These are phyloP conservation scores for Chlamydomonas sp. DNA, from an alignment of 139 green algal species.

Conservation along the genomic window DNA sequence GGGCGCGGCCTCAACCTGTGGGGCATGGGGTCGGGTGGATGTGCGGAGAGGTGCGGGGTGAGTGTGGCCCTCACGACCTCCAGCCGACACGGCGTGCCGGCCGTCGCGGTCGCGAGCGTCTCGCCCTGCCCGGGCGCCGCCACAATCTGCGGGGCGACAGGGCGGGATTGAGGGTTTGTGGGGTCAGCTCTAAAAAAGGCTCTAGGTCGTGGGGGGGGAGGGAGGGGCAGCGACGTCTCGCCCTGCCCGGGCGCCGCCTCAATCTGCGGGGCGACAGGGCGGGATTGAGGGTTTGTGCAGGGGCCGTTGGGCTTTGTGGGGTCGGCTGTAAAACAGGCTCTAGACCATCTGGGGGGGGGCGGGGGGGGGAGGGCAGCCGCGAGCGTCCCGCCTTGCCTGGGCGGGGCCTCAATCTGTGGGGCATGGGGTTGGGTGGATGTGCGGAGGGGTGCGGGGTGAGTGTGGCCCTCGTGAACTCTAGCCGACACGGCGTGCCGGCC, in stretches of 20 bases:
- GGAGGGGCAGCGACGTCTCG: slow-evolving; percentile 88
- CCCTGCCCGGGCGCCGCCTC: slow-evolving; percentile 57
- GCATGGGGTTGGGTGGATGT: too few species aligned
- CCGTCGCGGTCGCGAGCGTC: slow-evolving; percentile 81
- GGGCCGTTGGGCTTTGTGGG: too few species aligned
- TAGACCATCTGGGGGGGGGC: too few species aligned
- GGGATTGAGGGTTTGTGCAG: too few species aligned
- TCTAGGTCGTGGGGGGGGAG: too few species aligned
- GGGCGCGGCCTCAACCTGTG: slow-evolving; percentile 13
- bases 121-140: slow-evolving; percentile 73
- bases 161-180: too few species aligned
- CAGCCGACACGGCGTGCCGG: slow-evolving; percentile 84
- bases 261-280: too few species aligned
- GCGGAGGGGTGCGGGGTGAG: not conserved
- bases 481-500: slow-evolving; percentile 78
- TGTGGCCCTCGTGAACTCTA: slow-evolving; percentile 64
- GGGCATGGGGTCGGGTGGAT: too few species aligned
- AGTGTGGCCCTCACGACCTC: slow-evolving; percentile 58
- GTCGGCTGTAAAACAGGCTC: too few species aligned
- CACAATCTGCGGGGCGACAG: too few species aligned
- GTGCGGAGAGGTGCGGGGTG: not conserved
- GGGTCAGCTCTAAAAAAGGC: too few species aligned
- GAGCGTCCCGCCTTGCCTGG: slow-evolving; percentile 87
- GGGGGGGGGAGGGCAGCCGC: too few species aligned
- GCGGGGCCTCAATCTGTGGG: slow-evolving; percentile 15